Conservation (phyloP, 371 early-diverging fungal genomes). For the Syncephalastrum racemosum region DNA sequence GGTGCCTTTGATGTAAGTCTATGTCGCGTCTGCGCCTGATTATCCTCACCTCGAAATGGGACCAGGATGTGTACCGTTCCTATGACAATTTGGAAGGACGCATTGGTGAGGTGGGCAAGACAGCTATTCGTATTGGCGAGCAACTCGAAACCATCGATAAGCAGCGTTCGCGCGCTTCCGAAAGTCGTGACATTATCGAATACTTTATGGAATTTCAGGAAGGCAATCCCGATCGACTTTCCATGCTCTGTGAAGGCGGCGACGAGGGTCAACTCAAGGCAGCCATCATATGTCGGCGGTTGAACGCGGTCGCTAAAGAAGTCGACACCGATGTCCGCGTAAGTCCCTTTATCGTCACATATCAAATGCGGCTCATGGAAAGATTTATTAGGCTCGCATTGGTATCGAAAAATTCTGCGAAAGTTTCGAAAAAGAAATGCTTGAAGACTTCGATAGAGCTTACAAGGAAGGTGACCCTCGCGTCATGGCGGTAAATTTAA, state of each 20-base stretch:
- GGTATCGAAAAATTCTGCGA: constrained; percentile 93
- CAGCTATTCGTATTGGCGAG: constrained; percentile 95
- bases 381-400: constrained; percentile 54
- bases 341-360: constrained; percentile 9
- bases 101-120: constrained; percentile 91
- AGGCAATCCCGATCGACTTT: constrained; percentile 73
- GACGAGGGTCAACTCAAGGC: constrained; percentile 90
- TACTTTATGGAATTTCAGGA: constrained; percentile 88
- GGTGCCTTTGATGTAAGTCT: constrained; percentile 68
- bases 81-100: constrained; percentile 86
- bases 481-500: constrained; percentile 60
- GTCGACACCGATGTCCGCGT: constrained; percentile 80
- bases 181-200: constrained; percentile 87
- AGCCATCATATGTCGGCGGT: constrained; percentile 81
- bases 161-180: constrained; percentile 83
- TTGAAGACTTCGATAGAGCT: constrained; percentile 86
- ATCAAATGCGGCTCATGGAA: neutral
- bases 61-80: constrained; percentile 77
- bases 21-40: neutral
- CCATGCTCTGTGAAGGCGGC: constrained; percentile 69
- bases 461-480: constrained; percentile 69
- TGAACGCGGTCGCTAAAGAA: constrained; percentile 88
- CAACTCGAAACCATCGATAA: constrained; percentile 94
- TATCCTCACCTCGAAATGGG: constrained; percentile 3
- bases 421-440: constrained; percentile 83